These are phyloP conservation scores for Dothideomycetes sp. DNA, from an alignment of 2,329 filamentous ascomycete species.

Conservation along the genomic window DNA sequence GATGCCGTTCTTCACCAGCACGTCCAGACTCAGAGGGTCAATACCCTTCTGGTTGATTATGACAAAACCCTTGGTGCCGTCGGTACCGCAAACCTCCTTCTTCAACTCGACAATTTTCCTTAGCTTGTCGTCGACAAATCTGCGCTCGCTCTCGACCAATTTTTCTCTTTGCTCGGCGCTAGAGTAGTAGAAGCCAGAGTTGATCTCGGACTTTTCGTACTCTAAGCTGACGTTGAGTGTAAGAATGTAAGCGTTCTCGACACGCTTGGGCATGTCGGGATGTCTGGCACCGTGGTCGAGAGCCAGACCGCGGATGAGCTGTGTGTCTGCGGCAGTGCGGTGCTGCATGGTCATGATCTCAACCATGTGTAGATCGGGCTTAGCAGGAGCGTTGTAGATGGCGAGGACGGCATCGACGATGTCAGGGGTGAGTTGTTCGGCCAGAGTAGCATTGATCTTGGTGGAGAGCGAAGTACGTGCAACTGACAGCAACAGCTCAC, in stretches of 20 bases:
- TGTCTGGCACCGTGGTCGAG: constrained; percentile 93
- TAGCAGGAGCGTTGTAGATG: constrained; percentile 80
- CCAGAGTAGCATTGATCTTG: constrained; percentile 83
- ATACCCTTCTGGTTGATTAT: constrained; percentile 99
- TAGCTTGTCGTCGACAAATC: constrained; percentile 91
- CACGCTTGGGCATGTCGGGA: constrained; percentile 93
- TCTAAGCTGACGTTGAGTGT: constrained; percentile 94
- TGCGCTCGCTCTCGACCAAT: constrained; percentile 91
- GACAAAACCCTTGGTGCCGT: constrained; percentile 91
- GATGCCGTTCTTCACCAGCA: constrained; percentile 96
- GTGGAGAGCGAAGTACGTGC: constrained; percentile 91
- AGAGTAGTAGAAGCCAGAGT: constrained; percentile 98
- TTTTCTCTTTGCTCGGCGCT: constrained; percentile 95
- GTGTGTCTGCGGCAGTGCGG: constrained; percentile 87
- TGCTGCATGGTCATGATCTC: constrained; percentile 99
- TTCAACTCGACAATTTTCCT: constrained; percentile 97
- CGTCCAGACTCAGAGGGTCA: constrained; percentile 88
- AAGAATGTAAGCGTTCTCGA: constrained; percentile 91
- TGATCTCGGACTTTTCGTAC: constrained; percentile 99
- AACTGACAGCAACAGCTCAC: constrained; percentile 86
- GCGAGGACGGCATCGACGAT: constrained; percentile 95
- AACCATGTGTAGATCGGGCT: constrained; percentile 97
- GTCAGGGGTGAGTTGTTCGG: constrained; percentile 82
- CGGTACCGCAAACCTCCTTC: constrained; percentile 91
- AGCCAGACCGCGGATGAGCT: constrained; percentile 85